Evolutionary conservation across 441 rosid species (phyloP), one percentile per base, ranked within the genome.

Genomic region (Isatis lusitanica): DNA sequence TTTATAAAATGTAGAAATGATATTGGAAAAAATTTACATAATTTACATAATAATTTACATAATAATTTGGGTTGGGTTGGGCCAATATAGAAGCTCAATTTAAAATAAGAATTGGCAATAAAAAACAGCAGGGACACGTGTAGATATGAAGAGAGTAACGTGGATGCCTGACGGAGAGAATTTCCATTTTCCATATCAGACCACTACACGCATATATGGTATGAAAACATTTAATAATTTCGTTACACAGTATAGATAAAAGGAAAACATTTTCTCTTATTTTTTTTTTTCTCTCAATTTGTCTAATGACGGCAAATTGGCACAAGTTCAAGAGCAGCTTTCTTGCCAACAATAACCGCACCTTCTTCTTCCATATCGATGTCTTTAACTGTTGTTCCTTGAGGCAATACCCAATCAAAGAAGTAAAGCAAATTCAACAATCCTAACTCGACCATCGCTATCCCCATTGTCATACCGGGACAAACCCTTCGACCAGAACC

Each of bases 401-500:
- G 18, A 64, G 81, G 75, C 31, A 78, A 26, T 12, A 4, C 38
- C 81, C 81, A 78, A 13, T 78, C 75, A 56, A 78, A 78, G 47
- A 56, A 70, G 53, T 78, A 68, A 31, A 73, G 66, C 46, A 73
- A 63, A 40, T 78, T 73, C 70, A 70, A 17, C 77, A 73, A 60
- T n/a, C 65, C 73, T 12, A 68, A 38, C 39, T 78, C 78, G 7
- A 73, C 53, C 28, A 24, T 57, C 1, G 50, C 48, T 40, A 71
- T 59, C 3, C 75, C 78, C 78, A 51, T 78, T 9, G 75, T 36
- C 61, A 74, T 71, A 16, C 82, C 82, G 0, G 79, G 82, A 43
- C 79, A 79, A 1, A 79, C 5, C 51, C 82, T 74, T 53, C 82
- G 43, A 51, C 82, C 82, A 63, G 79, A 66, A 5, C 82, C 76